A percentile compares a stretch with the other conserved stretches of the same genome.
Conservation (phyloP, 768 basidiomycete species). For the Tubosaeta brunneosetosa region DNA sequence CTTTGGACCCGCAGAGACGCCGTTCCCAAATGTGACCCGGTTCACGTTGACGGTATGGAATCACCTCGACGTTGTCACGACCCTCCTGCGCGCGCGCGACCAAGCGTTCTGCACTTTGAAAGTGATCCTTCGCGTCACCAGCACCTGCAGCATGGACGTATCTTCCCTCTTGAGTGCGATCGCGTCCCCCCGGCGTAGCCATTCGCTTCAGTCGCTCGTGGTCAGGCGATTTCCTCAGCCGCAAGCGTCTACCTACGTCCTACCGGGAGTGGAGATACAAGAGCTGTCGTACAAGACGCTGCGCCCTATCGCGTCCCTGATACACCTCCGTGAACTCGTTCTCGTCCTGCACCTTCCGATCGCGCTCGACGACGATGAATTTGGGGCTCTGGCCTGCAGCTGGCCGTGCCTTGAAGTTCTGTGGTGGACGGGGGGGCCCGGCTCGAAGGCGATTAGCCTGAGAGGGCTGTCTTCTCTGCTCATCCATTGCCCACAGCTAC, state of each 20-base stretch:
- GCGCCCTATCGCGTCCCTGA: background rate
- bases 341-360: background rate
- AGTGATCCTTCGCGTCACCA: background rate
- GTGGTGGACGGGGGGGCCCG: no score
- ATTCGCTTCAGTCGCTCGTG: constrained; percentile 1
- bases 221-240: background rate
- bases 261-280: background rate
- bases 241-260: background rate
- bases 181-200: background rate
- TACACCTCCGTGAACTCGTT: background rate
- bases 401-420: background rate
- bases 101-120: background rate
- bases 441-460: background rate
- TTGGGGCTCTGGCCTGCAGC: background rate
- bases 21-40: background rate
- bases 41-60: background rate
- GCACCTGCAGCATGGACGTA: background rate
- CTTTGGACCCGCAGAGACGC: constrained; percentile 1
- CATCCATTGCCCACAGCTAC: no score
- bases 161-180: background rate
- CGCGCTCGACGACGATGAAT: background rate
- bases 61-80: background rate
- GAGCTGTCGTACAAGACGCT: background rate
- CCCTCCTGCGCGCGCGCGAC: background rate
- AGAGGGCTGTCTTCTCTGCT: no score